Base-by-base conservation (phyloP, 345 rosid species). In the Ailanthus altissimus region DNA sequence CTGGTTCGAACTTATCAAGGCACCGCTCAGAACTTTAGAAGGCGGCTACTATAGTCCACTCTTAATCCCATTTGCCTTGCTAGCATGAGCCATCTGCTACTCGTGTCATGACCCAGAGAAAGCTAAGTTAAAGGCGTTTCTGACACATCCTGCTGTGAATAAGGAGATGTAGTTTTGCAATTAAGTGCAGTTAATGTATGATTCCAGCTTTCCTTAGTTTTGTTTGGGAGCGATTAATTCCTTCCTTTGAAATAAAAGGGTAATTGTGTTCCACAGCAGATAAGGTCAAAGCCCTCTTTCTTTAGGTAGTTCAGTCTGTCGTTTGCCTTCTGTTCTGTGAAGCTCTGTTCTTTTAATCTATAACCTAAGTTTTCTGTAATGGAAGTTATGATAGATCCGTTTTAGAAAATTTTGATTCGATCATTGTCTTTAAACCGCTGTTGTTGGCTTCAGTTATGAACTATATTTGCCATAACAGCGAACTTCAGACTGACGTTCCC, bases 1-100 rank as follows among this genome's bases (percentile, higher is more conserved):
- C 88, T 93, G 70, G 92, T 90, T 7, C 90, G 91, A 21, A 85
- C 96, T 6, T 93, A 91, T 72, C 95, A 93, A 80, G 84, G 93
- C 42, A 89, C 97, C 47, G 81, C 91, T n/a, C 84, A 85, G 82
- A 89, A 81, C 83, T 90, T 95, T 70, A 90, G 85, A 80, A 92
- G 94, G 77, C 89, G 97, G 77, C 87, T 80, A 40, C 79, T 86
- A 58, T 92, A 77, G 78, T 67, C 66, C 20, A 75, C 70, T 13
- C 15, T 42, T 14, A 21, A 26, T 28, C 32, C 54, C 5, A n/a
- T 11, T 18, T 50, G 0, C 2, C 12, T 23, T 20, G 40, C 47
- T 64, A 21, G 40, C 70, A 7, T 18, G 14, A 74, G 70, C 60
- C 53, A 58, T 23, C 36, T 28, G 13, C 70, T 69, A n/a, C 67